Conservation (phyloP, 2,329 filamentous ascomycete species). For the Pezicula neosporulosa region DNA sequence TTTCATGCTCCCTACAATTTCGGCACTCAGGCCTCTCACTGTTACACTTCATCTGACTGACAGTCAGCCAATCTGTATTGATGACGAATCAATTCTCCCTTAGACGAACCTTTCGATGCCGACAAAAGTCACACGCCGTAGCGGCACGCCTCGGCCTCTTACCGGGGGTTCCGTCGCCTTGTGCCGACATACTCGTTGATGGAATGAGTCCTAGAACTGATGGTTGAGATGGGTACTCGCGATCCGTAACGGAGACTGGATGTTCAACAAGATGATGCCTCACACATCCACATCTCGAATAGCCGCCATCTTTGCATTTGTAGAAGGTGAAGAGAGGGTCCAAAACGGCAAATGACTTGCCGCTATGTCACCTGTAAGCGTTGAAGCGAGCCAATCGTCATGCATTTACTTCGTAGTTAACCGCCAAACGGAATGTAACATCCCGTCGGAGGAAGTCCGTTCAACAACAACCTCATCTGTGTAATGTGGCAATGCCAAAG, state of each 20-base stretch:
- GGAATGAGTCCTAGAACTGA: neutral
- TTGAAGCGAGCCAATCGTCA: too few species aligned
- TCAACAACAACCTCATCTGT: neutral
- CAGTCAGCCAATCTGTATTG: neutral
- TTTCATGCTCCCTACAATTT: conserved; percentile 41
- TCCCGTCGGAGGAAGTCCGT: too few species aligned
- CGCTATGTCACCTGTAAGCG: too few species aligned
- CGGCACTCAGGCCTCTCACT: conserved; percentile 39
- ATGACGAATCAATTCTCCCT: neutral
- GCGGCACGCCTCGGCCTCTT: conserved; percentile 3
- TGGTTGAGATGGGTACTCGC: neutral
- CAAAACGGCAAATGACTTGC: too few species aligned
- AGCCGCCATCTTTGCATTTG: too few species aligned
- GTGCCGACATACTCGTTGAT: conserved; percentile 1
- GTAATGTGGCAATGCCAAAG: neutral
- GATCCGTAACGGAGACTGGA: too few species aligned
- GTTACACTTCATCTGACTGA: conserved; percentile 44
- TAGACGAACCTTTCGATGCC: conserved; percentile 7
- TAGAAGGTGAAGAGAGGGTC: too few species aligned
- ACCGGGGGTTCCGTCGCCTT: neutral
- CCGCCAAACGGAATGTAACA: too few species aligned
- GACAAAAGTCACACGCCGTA: conserved; percentile 10
- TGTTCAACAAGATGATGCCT: too few species aligned
- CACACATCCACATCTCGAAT: too few species aligned
- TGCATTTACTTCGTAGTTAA: too few species aligned